Evolutionary conservation across 2,329 filamentous ascomycete species (phyloP), one percentile per base, ranked within the genome.

Genomic region (Fusarium robinianum): DNA sequence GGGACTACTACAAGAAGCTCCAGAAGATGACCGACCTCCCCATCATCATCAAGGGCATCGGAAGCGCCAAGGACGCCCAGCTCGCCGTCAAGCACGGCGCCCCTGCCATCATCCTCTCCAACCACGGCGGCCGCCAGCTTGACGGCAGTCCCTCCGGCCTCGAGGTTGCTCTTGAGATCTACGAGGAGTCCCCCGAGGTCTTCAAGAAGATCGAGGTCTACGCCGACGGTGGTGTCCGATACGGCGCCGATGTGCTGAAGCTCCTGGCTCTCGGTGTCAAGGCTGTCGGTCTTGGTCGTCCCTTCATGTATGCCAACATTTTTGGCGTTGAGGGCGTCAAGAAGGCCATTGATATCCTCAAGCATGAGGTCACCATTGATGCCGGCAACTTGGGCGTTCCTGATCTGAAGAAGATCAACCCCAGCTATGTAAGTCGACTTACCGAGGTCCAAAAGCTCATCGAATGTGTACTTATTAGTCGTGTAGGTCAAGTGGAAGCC

Each of bases 291-390:
- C 49, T 81, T 1, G 77, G 76, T 11, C 63, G 78, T 1, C 71
- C 75, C 8, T 72, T 75, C 49, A 78, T 79, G 75, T 80, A 70
- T 56, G 65, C 74, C 49, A 80, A 79, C 62, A 61, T 76, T 31
- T 80, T 71, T 48, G 78, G 77, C 5, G 61, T 67, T 32, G 69
- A 71, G 6, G 77, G 78, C 30, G 72, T 80, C 3, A 62, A 69
- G 55, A 71, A 68, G 62, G 71, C 63, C 19, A 64, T 71, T 31
- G 29, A 62, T 7, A 67, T 80, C 8, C 62, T 80, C 53, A 77
- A 75, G 67, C 66, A 71, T 42, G 77, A 80, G 67, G 63, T 80
- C 40, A 60, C 65, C 22, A 65, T 71, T 40, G 72, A 74, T 45
- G 70, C 69, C 9, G 70, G 65, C 8, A 74, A 73, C 62, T 55